Percentiles rank a stretch among this genome's conserved stretches.
These are phyloP conservation scores for Ceratocystis papillata DNA, from an alignment of 2,329 filamentous ascomycete genomes.

Conservation along the genomic window DNA sequence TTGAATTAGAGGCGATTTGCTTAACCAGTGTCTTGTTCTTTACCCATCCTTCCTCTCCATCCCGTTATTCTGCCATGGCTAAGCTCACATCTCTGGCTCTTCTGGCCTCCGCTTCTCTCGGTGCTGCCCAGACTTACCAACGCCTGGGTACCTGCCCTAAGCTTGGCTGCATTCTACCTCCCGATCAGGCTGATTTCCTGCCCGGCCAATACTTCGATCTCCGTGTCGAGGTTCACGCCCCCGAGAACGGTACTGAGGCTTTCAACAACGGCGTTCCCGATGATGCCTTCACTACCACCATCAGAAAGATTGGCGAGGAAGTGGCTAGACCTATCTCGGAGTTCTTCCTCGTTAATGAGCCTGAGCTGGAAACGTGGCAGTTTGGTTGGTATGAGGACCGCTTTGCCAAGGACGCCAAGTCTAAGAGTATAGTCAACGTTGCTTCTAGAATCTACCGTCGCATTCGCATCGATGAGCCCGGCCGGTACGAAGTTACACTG, in stretches of 20 bases:
- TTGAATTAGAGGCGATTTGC: neutral
- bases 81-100: constrained; percentile 20
- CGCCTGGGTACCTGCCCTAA: constrained; percentile 48
- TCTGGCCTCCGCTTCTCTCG: constrained; percentile 18
- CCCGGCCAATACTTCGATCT: constrained; percentile 78
- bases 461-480: constrained; percentile 65
- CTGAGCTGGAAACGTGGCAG: constrained; percentile 66
- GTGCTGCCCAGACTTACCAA: constrained; percentile 47
- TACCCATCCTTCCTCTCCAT: neutral
- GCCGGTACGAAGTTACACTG: constrained; percentile 65
- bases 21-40: constrained; percentile 5
- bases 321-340: constrained; percentile 44
- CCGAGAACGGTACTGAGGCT: constrained; percentile 71
- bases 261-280: constrained; percentile 58
- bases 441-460: constrained; percentile 67
- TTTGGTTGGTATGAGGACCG: constrained; percentile 77
- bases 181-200: constrained; percentile 65
- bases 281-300: constrained; percentile 62
- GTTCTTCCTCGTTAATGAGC: constrained; percentile 59
- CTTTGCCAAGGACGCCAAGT: constrained; percentile 61
- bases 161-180: constrained; percentile 50
- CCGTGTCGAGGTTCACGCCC: constrained; percentile 70
- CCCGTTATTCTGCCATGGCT: constrained; percentile 12
- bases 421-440: constrained; percentile 65
- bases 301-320: constrained; percentile 51